Conservation (phyloP, 176 grass and related monocot species). For the Canna indica region DNA sequence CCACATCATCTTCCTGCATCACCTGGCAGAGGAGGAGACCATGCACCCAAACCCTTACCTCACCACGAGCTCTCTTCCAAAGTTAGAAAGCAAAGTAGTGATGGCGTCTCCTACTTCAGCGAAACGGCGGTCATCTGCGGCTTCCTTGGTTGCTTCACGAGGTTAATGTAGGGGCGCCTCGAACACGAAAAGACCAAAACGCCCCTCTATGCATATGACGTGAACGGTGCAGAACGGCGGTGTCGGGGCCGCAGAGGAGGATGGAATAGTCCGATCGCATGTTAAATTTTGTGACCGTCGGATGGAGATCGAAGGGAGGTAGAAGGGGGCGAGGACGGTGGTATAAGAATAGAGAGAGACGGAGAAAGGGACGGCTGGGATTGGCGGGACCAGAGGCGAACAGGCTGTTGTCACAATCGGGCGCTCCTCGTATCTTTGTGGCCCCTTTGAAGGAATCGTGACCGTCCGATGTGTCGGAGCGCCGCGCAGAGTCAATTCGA, state of each 20-base stretch:
- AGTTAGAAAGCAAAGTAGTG: no score
- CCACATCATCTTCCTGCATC: constrained; percentile 12
- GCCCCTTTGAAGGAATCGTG: neutral
- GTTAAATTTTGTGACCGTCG: neutral
- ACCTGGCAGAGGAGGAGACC: neutral
- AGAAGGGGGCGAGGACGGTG: neutral
- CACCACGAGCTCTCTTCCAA: neutral
- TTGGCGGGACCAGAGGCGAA: neutral
- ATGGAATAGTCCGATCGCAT: neutral
- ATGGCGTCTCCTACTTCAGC: neutral
- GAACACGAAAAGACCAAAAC: neutral
- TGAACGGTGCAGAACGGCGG: neutral
- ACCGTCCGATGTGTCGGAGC: neutral
- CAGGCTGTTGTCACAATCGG: neutral
- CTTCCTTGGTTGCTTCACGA: neutral
- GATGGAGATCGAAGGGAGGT: neutral
- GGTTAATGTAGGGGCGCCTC: neutral
- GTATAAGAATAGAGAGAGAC: neutral
- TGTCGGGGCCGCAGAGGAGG: neutral
- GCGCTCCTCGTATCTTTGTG: neutral
- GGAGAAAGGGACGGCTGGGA: constrained; percentile 9
- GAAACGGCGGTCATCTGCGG: neutral
- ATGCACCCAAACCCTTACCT: neutral
- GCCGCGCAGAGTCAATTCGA: neutral
- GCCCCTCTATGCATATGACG: neutral